Base-by-base conservation (phyloP, 2,329 filamentous ascomycete genomes). In the Periconia macrospinosa region DNA sequence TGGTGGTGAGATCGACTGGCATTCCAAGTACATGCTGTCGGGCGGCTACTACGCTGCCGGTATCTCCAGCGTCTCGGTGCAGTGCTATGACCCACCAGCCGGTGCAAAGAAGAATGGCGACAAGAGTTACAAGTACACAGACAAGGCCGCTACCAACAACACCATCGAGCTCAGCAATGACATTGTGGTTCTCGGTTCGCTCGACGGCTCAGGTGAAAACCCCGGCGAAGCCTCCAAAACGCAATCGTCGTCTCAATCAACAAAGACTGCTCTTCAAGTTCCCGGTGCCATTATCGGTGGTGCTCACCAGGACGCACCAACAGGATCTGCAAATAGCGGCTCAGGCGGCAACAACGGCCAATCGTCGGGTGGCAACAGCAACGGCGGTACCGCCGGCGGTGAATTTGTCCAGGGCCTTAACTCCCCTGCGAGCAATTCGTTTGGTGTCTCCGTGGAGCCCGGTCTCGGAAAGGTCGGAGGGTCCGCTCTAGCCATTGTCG, bases 41-140 rank as follows among this genome's bases (percentile, higher is more conserved):
- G 82, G 90, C 68, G 90, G 91, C 30, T 97, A 97, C 81, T 96
- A 94, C 81, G 97, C 89, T 71, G 89, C 92, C 50, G 85, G 84
- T 42, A 85, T 97, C 66, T 81, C 85, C 50, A 85, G 92, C 50
- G 85, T 99, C 55, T 82, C 79, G n/a, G 86, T 97, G 35, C 78
- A 92, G 62, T 99, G 94, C 86, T 97, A 90, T 80, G 83, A 92
- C 62, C 86, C 91, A 3, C 94, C 93, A 30, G 81, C 83, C 19
- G 89, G 86, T 74, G 84, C 81, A 50, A 84, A 85, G 59, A 83
- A 79, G 61, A 73, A 76, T 46, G 86, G 85, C 56, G 73, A 71
- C 62, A 81, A 81, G 58, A 87, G 87, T 20, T 99, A 97, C 81
- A 83, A 86, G 61, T 96, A 90, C 80, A 87, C 83, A 57, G 79